Evolutionary conservation across 164 flowering plant species (phyloP), one percentile per base, ranked within the genome.

Genomic region (Platanus orientalis): DNA sequence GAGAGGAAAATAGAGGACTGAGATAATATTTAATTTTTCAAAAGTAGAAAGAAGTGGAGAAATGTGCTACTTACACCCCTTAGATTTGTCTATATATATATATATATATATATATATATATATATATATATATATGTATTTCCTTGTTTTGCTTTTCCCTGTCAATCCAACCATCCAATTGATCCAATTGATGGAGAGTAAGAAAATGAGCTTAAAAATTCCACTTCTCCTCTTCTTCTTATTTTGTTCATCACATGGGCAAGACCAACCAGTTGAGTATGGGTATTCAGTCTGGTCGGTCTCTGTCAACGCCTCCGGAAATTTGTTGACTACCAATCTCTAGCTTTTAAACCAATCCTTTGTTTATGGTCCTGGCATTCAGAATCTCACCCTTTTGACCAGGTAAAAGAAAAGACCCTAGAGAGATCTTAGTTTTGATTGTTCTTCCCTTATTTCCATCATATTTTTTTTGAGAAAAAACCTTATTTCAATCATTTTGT

Each of bases 341-440:
- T 60, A 44, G 19, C 64, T 80, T 39, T 53, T 73, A 58, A 53
- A 65, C 5, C 29, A 16, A 4, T 75, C 88, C 26, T 63, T 79
- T 7, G 60, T 75, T 60, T 81, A 28, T 26, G 85, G 84, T 9
- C 76, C 81, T 11, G 85, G 80, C 40, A 58, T 84, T 67, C 80
- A 45, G 26, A 64, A 44, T 44, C 84, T 81, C 64, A 24, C 19
- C 29, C 70, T 81, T 65, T 59, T 59, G 4, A 81, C 82, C 45
- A 73, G 85, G 85, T 80, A 61, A 36, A 36, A 1, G 12, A 56
- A 23, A 3, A n/a, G 12, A 7, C 9, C 10, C 9, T 36, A 36
- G 12, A 2, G 1, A 9, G 1, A 42, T 45, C 26, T 32, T 20
- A 4, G 23, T 40, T n/a, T n/a, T n/a, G n/a, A n/a, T n/a, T n/a